phyloP scores from a whole-genome alignment of 345 rosid genomes.

The Hypericum androsaemum region DNA sequence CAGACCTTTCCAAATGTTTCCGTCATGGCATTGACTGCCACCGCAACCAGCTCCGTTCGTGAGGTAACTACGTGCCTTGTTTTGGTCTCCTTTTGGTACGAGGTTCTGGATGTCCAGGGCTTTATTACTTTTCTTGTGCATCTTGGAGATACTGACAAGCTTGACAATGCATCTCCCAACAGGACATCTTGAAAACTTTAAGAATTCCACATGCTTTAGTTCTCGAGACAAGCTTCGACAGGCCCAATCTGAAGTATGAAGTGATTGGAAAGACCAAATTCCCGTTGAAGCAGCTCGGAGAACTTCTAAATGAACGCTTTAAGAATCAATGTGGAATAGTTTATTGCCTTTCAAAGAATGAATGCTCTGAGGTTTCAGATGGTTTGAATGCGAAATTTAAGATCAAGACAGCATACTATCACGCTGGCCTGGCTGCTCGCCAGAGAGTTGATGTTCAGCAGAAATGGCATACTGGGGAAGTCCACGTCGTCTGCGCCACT shows the following conservation, averaged over 20 bases:
- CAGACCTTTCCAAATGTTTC: slow-evolving; percentile 63
- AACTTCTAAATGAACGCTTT: slow-evolving; percentile 55
- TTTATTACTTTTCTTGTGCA: not conserved
- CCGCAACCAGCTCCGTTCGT: slow-evolving; percentile 66
- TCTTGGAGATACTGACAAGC: not conserved
- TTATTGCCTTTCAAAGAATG: slow-evolving; percentile 81
- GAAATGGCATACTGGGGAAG: slow-evolving; percentile 81
- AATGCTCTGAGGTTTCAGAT: slow-evolving; percentile 66
- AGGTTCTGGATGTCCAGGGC: not conserved
- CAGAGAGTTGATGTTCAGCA: slow-evolving; percentile 70
- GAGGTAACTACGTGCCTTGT: slow-evolving; percentile 32
- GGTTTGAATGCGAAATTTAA: slow-evolving; percentile 64
- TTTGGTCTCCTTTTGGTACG: not conserved
- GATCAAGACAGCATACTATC: slow-evolving; percentile 63
- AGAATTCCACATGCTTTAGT: slow-evolving; percentile 69
- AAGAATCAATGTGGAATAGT: slow-evolving; percentile 70
- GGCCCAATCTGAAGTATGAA: slow-evolving; percentile 84
- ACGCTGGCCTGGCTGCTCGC: slow-evolving; percentile 66
- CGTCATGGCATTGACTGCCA: slow-evolving; percentile 83
- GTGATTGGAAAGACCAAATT: slow-evolving; percentile 65
- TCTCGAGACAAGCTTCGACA: slow-evolving; percentile 85
- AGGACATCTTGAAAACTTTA: slow-evolving; percentile 75
- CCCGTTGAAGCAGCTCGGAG: slow-evolving; percentile 73
- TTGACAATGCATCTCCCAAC: slow-evolving; percentile 14
- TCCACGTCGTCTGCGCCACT: slow-evolving; percentile 73